Conservation (phyloP, 2,329 filamentous ascomycete genomes). For the Bipolaris gigantea region DNA sequence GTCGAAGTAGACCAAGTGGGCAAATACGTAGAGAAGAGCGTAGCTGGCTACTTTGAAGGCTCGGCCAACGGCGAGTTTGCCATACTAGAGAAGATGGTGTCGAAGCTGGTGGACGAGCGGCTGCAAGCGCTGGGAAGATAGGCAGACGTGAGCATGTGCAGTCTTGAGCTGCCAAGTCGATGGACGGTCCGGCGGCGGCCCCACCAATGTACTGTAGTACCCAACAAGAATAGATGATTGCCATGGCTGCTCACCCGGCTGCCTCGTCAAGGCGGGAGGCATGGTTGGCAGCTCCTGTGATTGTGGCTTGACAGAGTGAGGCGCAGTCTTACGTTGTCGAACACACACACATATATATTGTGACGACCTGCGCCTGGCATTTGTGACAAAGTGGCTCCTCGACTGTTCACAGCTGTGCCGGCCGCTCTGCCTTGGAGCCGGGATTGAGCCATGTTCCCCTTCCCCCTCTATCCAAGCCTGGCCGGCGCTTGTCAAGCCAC, state of each 20-base stretch:
- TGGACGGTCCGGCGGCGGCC: slow-evolving; percentile 3
- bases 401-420: not conserved
- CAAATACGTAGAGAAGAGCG: slow-evolving; percentile 88
- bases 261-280: slow-evolving; percentile 20
- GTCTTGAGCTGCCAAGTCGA: slow-evolving; percentile 3
- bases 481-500: slow-evolving; percentile 14
- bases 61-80: slow-evolving; percentile 54
- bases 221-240: slow-evolving; percentile 6
- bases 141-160: slow-evolving; percentile 2
- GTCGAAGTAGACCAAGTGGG: slow-evolving; percentile 89
- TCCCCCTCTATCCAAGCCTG: slow-evolving; percentile 19
- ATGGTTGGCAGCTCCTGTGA: slow-evolving; percentile 26
- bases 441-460: slow-evolving; percentile 1
- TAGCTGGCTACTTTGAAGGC: slow-evolving; percentile 74
- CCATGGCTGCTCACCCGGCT: slow-evolving; percentile 3
- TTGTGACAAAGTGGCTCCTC: not conserved
- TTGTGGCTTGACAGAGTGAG: slow-evolving; percentile 39
- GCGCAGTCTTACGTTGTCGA: slow-evolving; percentile 34
- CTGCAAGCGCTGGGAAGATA: slow-evolving; percentile 50
- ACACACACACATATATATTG: slow-evolving; percentile 25
- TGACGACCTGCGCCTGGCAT: not conserved
- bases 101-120: slow-evolving; percentile 73
- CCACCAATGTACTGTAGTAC: slow-evolving; percentile 3
- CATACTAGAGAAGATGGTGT: slow-evolving; percentile 57
- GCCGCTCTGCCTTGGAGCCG: not conserved